phyloP scores from a whole-genome alignment of 73 alveolate genomes.

The Paramecium sexaurelia region DNA sequence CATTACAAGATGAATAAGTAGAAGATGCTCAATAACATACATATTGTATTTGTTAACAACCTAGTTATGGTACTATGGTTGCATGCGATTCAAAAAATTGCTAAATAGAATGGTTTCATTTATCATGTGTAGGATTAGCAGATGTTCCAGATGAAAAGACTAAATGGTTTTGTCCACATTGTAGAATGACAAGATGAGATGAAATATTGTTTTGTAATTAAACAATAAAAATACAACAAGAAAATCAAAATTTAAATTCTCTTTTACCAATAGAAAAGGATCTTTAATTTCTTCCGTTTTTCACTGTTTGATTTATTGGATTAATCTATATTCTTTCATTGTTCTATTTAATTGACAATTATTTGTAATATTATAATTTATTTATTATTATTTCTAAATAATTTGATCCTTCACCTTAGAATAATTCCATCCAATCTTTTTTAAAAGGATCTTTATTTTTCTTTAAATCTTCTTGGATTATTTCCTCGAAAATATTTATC shows the following conservation, averaged over 20 bases:
- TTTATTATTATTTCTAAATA: neutral
- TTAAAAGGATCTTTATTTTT: neutral
- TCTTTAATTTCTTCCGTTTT: neutral
- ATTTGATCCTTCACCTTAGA: neutral
- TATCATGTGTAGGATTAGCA: neutral
- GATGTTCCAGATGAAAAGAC: constrained; percentile 33
- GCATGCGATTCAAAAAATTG: constrained; percentile 8
- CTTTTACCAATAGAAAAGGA: neutral
- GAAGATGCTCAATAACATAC: neutral
- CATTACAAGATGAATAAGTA: neutral
- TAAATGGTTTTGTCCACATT: constrained; percentile 32
- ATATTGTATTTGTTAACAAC: neutral
- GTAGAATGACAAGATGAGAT: neutral
- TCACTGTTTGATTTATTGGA: neutral
- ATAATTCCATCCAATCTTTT: neutral
- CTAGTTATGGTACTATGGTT: constrained; percentile 33
- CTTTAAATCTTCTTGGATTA: neutral
- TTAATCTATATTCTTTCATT: neutral
- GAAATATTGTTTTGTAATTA: neutral
- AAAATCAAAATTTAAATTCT: neutral
- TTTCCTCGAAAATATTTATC: neutral
- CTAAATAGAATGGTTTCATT: constrained; percentile 33
- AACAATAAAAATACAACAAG: neutral
- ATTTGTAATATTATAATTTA: neutral
- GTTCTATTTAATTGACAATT: neutral